These are phyloP conservation scores for Prosopis cineraria DNA, from an alignment of 306 rosid species.

Conservation along the genomic window DNA sequence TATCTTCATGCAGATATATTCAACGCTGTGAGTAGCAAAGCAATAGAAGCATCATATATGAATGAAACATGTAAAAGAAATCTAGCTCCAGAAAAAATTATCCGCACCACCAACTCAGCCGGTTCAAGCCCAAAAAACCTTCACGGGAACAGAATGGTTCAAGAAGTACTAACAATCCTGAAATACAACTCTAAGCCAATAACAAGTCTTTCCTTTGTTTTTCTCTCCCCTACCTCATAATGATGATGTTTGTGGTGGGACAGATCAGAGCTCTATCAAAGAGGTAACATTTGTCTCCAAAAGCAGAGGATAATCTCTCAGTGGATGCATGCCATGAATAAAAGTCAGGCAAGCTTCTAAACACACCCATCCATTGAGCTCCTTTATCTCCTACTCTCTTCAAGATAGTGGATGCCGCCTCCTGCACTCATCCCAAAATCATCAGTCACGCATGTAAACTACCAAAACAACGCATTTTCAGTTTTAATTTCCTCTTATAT, in stretches of 20 bases:
- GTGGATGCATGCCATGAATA: slow-evolving; percentile 52
- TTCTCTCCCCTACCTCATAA: slow-evolving; percentile 23
- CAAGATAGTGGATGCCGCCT: slow-evolving; percentile 86
- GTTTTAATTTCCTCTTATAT: slow-evolving; percentile 9
- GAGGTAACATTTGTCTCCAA: slow-evolving; percentile 34
- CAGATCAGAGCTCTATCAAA: slow-evolving; percentile 39
- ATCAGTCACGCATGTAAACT: slow-evolving; percentile 16
- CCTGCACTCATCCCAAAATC: slow-evolving; percentile 54
- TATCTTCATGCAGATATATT: not conserved
- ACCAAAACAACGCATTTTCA: not conserved
- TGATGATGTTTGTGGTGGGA: slow-evolving; percentile 32
- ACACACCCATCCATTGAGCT: slow-evolving; percentile 45
- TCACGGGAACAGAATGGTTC: slow-evolving; percentile 36
- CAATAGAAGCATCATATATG: slow-evolving; percentile 12
- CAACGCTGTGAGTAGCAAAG: slow-evolving; percentile 13
- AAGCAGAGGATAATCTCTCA: slow-evolving; percentile 47
- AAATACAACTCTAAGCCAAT: slow-evolving; percentile 33
- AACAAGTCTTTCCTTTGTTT: slow-evolving; percentile 9
- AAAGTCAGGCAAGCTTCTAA: slow-evolving; percentile 61
- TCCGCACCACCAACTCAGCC: slow-evolving; percentile 50
- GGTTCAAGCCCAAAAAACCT: slow-evolving; percentile 40
- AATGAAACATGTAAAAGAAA: slow-evolving; percentile 9
- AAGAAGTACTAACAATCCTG: slow-evolving; percentile 27
- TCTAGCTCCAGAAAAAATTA: slow-evolving; percentile 30
- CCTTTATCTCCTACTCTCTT: slow-evolving; percentile 45